phyloP scores from a whole-genome alignment of 129 eudicot species.

The Lonicera japonica region DNA sequence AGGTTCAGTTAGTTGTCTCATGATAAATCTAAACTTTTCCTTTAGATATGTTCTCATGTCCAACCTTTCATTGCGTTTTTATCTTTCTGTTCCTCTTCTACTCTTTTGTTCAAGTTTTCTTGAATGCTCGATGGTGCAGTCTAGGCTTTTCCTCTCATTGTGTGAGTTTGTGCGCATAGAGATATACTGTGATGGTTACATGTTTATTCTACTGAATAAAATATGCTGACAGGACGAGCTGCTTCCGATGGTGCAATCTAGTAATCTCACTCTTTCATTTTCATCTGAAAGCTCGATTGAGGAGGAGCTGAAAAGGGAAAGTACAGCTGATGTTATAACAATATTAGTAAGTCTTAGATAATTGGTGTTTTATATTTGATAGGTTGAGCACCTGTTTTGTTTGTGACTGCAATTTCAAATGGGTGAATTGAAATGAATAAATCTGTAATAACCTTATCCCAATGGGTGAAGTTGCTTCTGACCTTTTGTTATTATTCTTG shows the following conservation, averaged over 20 bases:
- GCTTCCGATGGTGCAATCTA: conserved; percentile 50
- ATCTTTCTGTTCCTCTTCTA: not conserved
- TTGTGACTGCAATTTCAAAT: not conserved
- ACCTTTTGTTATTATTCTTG: not conserved
- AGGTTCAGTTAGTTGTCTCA: not conserved
- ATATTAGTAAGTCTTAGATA: conserved; percentile 29
- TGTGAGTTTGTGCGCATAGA: not conserved
- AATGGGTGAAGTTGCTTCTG: not conserved
- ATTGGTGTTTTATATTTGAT: not conserved
- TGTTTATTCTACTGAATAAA: not conserved
- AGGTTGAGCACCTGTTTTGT: not conserved
- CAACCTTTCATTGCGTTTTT: not conserved
- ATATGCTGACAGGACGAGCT: conserved; percentile 44
- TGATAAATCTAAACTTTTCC: not conserved
- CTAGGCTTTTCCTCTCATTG: not conserved
- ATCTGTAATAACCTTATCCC: not conserved
- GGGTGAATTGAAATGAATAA: not conserved
- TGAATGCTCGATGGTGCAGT: not conserved
- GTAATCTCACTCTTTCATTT: conserved; percentile 53
- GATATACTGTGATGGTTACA: not conserved
- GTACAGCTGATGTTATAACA: conserved; percentile 66
- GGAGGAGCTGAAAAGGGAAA: conserved; percentile 71
- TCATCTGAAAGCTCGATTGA: conserved; percentile 72
- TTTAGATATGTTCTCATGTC: not conserved
- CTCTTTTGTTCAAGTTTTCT: not conserved